Conservation (phyloP, 495 filamentous ascomycete species). For the Lophiostoma macrostomum region DNA sequence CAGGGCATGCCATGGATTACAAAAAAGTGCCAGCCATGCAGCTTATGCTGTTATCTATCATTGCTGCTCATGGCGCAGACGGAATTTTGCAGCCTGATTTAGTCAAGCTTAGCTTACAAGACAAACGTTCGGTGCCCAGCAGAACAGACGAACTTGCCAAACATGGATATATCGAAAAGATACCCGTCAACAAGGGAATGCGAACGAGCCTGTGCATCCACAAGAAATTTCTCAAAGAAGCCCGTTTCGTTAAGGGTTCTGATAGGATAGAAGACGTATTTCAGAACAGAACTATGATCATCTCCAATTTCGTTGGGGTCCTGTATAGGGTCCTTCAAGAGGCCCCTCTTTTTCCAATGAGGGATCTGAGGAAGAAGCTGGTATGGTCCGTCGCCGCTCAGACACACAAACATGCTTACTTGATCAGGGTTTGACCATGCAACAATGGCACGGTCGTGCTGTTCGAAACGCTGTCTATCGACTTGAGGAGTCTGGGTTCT, state of each 20-base stretch:
- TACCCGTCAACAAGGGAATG: conserved; percentile 59
- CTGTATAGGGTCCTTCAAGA: conserved; percentile 27
- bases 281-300: conserved; percentile 6
- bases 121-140: conserved; percentile 82
- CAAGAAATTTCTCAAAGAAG: conserved; percentile 53
- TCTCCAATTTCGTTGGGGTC: conserved; percentile 20
- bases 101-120: conserved; percentile 72
- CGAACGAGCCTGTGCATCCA: conserved; percentile 69
- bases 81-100: conserved; percentile 81
- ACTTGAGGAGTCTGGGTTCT: conserved; percentile 62
- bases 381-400: background rate
- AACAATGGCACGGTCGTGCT: conserved; percentile 14
- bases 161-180: conserved; percentile 85
- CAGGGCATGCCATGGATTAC: conserved; percentile 75
- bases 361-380: conserved; percentile 20
- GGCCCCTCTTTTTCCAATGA: conserved; percentile 11
- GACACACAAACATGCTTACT: background rate
- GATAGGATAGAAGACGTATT: conserved; percentile 19
- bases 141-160: conserved; percentile 70
- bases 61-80: conserved; percentile 64
- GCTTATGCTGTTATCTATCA: conserved; percentile 74
- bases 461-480: conserved; percentile 38
- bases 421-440: conserved; percentile 10
- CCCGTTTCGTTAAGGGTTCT: conserved; percentile 46
- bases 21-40: conserved; percentile 63